Conservation (phyloP, 169 alveolate species). For the Blepharisma undulans region DNA sequence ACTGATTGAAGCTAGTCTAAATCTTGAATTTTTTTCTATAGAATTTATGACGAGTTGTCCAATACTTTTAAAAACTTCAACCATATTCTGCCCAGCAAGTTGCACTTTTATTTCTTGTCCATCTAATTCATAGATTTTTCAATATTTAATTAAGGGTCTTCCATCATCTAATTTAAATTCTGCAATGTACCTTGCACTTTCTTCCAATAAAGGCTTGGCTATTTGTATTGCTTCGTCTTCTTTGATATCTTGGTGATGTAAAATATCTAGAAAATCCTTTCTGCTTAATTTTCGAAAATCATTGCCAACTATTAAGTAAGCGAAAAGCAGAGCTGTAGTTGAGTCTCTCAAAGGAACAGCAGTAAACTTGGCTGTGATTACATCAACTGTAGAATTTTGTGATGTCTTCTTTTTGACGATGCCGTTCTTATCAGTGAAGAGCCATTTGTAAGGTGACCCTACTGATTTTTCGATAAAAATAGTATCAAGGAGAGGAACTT, state of each 20-base stretch:
- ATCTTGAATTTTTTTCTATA: not conserved
- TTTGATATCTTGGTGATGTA: not conserved
- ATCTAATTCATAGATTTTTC: not conserved
- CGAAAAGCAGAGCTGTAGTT: not conserved
- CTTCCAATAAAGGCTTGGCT: not conserved
- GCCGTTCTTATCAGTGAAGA: slow-evolving; percentile 34
- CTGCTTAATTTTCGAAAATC: not conserved
- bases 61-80: not conserved
- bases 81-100: not conserved
- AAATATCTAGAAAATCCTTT: not conserved
- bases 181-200: not conserved
- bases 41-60: slow-evolving; percentile 8
- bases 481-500: slow-evolving; percentile 16
- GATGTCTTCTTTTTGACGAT: slow-evolving; percentile 19
- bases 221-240: slow-evolving; percentile 12
- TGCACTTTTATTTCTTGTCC: not conserved
- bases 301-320: slow-evolving; percentile 11
- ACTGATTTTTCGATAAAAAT: not conserved
- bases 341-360: not conserved
- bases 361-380: not conserved
- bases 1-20: not conserved
- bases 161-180: slow-evolving; percentile 33
- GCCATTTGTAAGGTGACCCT: not conserved
- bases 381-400: not conserved
- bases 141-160: not conserved